Percentiles rank a stretch among this genome's conserved stretches.
Evolutionary conservation across 1,284 basidiomycete genomes (phyloP).

Genomic region (Malassezia japonica): DNA sequence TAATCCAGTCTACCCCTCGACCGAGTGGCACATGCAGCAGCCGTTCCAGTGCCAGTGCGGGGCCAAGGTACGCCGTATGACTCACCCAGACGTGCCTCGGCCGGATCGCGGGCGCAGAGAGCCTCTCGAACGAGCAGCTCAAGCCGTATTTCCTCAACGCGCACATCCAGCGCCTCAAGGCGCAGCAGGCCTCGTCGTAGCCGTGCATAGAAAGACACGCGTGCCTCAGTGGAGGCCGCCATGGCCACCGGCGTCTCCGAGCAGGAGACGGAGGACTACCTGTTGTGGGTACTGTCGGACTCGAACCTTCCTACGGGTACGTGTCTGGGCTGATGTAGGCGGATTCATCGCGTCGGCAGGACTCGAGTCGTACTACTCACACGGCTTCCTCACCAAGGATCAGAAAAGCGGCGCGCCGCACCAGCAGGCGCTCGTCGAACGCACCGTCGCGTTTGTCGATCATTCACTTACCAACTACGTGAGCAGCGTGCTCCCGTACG

Average conservation of each 20-base stretch:
- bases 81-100: slow-evolving; percentile 22
- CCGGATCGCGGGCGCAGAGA: slow-evolving; percentile 30
- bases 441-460: slow-evolving; percentile 3
- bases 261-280: slow-evolving; percentile 24
- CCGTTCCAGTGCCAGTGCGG: slow-evolving; percentile 38
- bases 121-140: slow-evolving; percentile 19
- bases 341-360: slow-evolving; percentile 86
- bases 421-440: neutral
- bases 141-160: slow-evolving; percentile 31
- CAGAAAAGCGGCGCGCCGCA: neutral
- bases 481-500: slow-evolving; percentile 4
- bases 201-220: too few relatives aligned
- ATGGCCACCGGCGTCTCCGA: too few relatives aligned
- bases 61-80: slow-evolving; percentile 4
- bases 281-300: slow-evolving; percentile 37
- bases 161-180: slow-evolving; percentile 33
- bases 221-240: too few relatives aligned
- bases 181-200: too few relatives aligned
- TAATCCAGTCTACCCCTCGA: slow-evolving; percentile 36
- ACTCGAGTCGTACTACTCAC: slow-evolving; percentile 76
- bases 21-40: slow-evolving; percentile 43
- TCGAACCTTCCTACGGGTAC: slow-evolving; percentile 44
- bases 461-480: slow-evolving; percentile 14
- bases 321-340: slow-evolving; percentile 52
- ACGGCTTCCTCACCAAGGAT: slow-evolving; percentile 58